Evolutionary conservation across 1,139 yeast species (phyloP).

Genomic region (Candida sp.): DNA sequence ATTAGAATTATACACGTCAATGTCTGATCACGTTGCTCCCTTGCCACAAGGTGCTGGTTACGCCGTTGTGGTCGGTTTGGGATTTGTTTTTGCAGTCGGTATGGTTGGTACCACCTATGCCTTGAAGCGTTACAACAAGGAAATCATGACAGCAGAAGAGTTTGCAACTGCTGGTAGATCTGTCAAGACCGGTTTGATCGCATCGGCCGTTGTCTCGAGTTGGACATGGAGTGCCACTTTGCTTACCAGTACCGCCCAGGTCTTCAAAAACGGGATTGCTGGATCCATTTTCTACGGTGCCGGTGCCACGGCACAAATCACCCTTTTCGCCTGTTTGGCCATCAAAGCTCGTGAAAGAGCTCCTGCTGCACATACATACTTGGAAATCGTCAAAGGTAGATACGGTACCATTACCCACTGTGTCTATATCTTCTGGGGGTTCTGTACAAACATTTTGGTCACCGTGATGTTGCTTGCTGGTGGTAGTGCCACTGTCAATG

Average conservation of each 20-base stretch:
- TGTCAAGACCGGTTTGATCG: slow-evolving; percentile 79
- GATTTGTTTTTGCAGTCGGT: slow-evolving; percentile 77
- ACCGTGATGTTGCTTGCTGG: slow-evolving; percentile 90
- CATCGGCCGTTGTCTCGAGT: slow-evolving; percentile 87
- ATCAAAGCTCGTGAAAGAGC: slow-evolving; percentile 60
- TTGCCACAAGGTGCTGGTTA: slow-evolving; percentile 86
- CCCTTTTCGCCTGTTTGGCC: slow-evolving; percentile 55
- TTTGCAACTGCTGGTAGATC: slow-evolving; percentile 89
- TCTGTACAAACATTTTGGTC: slow-evolving; percentile 86
- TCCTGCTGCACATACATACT: slow-evolving; percentile 61
- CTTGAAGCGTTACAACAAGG: slow-evolving; percentile 76
- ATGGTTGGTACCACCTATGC: slow-evolving; percentile 78
- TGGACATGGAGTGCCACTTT: slow-evolving; percentile 97
- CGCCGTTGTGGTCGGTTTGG: slow-evolving; percentile 88
- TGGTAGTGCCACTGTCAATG: slow-evolving; percentile 79
- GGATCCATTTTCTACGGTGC: slow-evolving; percentile 57
- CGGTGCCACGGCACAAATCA: slow-evolving; percentile 59
- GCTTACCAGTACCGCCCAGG: slow-evolving; percentile 77
- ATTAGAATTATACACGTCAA: not conserved
- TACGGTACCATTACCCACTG: slow-evolving; percentile 65
- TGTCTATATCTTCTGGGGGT: slow-evolving; percentile 75
- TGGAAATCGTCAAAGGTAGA: slow-evolving; percentile 55
- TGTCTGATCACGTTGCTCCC: slow-evolving; percentile 17
- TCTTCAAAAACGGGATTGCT: slow-evolving; percentile 75
- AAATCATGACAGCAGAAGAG: slow-evolving; percentile 87